Evolutionary conservation across 179 eudicot species (phyloP), one percentile per base, ranked within the genome.

Genomic region (Dionaea muscipula): DNA sequence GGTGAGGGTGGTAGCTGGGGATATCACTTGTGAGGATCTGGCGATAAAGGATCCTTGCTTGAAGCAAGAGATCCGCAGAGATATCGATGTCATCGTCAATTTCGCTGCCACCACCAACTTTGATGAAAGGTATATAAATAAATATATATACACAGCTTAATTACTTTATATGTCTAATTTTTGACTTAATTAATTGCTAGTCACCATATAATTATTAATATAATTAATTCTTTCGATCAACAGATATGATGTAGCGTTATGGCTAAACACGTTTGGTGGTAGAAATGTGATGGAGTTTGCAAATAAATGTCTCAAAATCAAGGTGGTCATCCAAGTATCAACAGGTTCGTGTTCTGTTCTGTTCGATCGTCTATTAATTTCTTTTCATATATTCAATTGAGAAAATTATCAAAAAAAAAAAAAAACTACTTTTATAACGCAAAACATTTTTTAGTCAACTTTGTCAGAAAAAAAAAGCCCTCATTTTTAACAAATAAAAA

Each of bases 81-180:
- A 78, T 15, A 53, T 87, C 17, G 87, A 87, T 59, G 60, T 80
- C 40, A 76, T 88, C 21, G 75, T 85, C 60, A 85, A 88, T 58
- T 39, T 81, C 28, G 96, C 96, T 61, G 96, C 96, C 46, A 88
- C 82, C 2, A 85, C 91, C 67, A 88, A 80, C 54, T 88, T 85
- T 68, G 87, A 85, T 63, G 96, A 88, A 61, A 82, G 96, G 96
- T 84, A 70, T 27, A 17, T 24, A 11, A 2, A 43, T n/a, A n/a
- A n/a, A n/a, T n/a, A n/a, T n/a, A n/a, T n/a, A n/a, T n/a, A n/a
- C n/a, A n/a, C n/a, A n/a, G n/a, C n/a, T n/a, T n/a, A n/a, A n/a
- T n/a, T n/a, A n/a, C n/a, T n/a, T n/a, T n/a, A n/a, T n/a, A n/a
- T n/a, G n/a, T n/a, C n/a, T n/a, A n/a, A n/a, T n/a, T n/a, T n/a